phyloP scores from a whole-genome alignment of 108 stramenopile genomes.

The Nitzschia sp. region DNA sequence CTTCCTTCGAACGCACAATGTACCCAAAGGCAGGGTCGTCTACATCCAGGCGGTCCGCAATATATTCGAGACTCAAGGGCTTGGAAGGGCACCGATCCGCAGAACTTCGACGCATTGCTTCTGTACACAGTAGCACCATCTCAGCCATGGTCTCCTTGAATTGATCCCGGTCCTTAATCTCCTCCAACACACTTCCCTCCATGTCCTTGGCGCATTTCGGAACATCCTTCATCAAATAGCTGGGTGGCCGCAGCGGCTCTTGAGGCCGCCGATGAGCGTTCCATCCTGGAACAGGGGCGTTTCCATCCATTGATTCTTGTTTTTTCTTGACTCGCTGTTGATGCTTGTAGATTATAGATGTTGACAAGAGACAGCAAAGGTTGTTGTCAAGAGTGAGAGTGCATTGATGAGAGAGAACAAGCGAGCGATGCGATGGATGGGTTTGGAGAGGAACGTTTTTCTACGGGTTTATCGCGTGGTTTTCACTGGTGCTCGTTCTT shows the following conservation, averaged over 20 bases:
- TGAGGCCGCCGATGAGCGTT: slow-evolving; percentile 65
- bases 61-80: slow-evolving; percentile 88
- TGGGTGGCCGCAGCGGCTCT: slow-evolving; percentile 68
- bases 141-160: slow-evolving; percentile 84
- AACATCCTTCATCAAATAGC: slow-evolving; percentile 66
- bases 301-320: slow-evolving; percentile 11
- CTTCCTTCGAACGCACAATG: slow-evolving; percentile 64
- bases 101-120: slow-evolving; percentile 71
- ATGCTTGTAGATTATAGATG: too few species aligned
- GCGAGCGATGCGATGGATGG: too few species aligned
- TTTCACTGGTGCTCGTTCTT: too few species aligned
- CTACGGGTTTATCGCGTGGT: too few species aligned
- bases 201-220: slow-evolving; percentile 53
- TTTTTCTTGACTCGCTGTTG: too few species aligned
- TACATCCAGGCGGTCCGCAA: slow-evolving; percentile 90
- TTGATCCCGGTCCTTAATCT: slow-evolving; percentile 58
- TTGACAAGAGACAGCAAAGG: too few species aligned
- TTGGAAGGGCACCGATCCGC: slow-evolving; percentile 40
- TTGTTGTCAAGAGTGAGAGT: too few species aligned
- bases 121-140: slow-evolving; percentile 85
- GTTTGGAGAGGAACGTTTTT: too few species aligned
- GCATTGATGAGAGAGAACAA: too few species aligned
- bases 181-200: slow-evolving; percentile 56
- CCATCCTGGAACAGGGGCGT: slow-evolving; percentile 30
- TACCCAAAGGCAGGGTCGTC: slow-evolving; percentile 89